Base-by-base conservation (phyloP, 75 land plant species). In the Sequoiadendron giganteum region DNA sequence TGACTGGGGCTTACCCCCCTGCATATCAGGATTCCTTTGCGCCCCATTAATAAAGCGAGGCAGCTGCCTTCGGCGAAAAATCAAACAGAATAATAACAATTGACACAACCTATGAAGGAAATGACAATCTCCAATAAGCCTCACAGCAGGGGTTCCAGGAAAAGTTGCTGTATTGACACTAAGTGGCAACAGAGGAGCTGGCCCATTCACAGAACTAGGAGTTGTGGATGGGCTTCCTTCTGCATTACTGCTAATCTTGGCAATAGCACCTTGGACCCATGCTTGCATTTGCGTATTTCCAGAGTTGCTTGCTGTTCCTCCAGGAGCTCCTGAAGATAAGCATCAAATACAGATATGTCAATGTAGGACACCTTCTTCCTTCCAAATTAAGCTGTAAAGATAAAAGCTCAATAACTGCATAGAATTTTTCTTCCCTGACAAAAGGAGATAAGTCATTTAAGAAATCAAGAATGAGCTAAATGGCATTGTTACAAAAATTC, bases 231-330 rank as follows among this genome's bases (percentile, higher is more conserved):
- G 90, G 48, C 90, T 90, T 25, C 95, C 94, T 88, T 96, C 99
- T 81, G 92, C 90, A 54, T 89, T 94, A 89, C 92, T 92, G 88
- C 95, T 98, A 65, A 97, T 97, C 91, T 98, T 98, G 49, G 99
- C 99, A 87, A 98, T 94, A 49, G 99, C 99, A 86, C 99, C 99
- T 89, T 98, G 99, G 55, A 98, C 95, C 99, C 99, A 98, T 86
- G 96, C 97, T 89, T 95, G 96, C 92, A 98, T 98, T 88, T 96
- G 96, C 38, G 95, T 90, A 81, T 93, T 95, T 61, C 99, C 99
- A 82, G 94, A 91, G 79, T 93, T 88, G 87, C 87, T 93, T 86
- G 93, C 39, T 25, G 94, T 55, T 38, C 93, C 93, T 89, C 88
- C 91, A 84, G 93, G 94, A 89, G 86, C 85, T 56, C 92, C 99